Percentiles rank a stretch among this genome's conserved stretches.
These are phyloP conservation scores for Starmerella tilneyi DNA, from an alignment of 805 yeast species.

Conservation along the genomic window DNA sequence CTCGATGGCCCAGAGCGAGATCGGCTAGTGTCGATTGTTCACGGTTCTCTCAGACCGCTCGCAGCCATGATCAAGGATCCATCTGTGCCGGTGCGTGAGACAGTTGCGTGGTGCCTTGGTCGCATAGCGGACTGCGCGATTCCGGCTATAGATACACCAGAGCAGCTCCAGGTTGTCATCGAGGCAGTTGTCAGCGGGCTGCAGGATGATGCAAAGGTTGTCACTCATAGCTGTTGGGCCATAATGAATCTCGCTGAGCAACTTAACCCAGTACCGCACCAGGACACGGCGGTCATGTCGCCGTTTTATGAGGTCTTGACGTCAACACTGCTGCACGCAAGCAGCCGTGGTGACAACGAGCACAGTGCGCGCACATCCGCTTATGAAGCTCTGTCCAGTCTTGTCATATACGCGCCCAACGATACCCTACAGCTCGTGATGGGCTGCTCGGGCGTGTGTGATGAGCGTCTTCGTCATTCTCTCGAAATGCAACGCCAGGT, in stretches of 20 bases:
- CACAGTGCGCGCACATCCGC: slow-evolving; percentile 88
- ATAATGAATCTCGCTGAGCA: slow-evolving; percentile 86
- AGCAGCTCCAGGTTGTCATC: slow-evolving; percentile 60
- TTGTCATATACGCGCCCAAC: slow-evolving; percentile 64
- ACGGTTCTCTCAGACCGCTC: slow-evolving; percentile 76
- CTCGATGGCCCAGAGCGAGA: slow-evolving; percentile 84
- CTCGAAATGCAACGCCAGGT: slow-evolving; percentile 49
- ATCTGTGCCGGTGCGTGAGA: slow-evolving; percentile 78
- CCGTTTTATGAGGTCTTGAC: slow-evolving; percentile 60
- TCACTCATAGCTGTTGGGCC: slow-evolving; percentile 98
- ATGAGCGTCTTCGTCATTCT: slow-evolving; percentile 63
- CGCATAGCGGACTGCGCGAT: slow-evolving; percentile 76
- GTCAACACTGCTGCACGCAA: slow-evolving; percentile 58
- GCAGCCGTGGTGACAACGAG: slow-evolving; percentile 71
- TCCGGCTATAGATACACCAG: slow-evolving; percentile 57
- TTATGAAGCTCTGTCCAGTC: slow-evolving; percentile 78
- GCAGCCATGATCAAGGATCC: slow-evolving; percentile 63
- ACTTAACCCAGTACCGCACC: slow-evolving; percentile 36
- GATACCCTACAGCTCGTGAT: slow-evolving; percentile 61
- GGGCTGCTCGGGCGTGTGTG: slow-evolving; percentile 61
- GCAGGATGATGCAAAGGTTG: slow-evolving; percentile 81
- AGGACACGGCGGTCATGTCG: slow-evolving; percentile 53
- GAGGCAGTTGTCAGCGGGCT: slow-evolving; percentile 71
- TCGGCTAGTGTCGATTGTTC: slow-evolving; percentile 55
- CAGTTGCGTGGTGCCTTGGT: slow-evolving; percentile 98